Conservation (phyloP, 129 eudicot species). For the Ambrosia trifida region DNA sequence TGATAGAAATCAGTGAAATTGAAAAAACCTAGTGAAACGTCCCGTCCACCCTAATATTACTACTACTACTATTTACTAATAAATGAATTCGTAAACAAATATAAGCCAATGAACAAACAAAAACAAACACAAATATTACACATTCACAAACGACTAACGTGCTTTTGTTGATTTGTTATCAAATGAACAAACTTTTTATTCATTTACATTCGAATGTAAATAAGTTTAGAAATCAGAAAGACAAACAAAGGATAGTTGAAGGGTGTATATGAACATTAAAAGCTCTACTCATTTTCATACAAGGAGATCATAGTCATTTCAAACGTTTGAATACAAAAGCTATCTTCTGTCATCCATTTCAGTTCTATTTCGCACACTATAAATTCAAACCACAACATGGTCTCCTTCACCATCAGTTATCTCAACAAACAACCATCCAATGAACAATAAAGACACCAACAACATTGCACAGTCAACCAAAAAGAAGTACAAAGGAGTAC, state of each 20-base stretch:
- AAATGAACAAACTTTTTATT: too few relatives aligned
- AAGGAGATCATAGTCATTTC: slow-evolving; percentile 26
- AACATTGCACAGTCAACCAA: slow-evolving; percentile 28
- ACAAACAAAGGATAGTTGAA: slow-evolving; percentile 23
- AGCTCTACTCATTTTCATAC: neutral
- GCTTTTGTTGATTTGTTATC: too few relatives aligned
- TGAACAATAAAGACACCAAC: slow-evolving; percentile 26
- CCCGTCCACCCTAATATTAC: too few relatives aligned
- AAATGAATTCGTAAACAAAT: too few relatives aligned
- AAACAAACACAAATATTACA: too few relatives aligned
- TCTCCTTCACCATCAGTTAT: slow-evolving; percentile 34
- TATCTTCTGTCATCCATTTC: slow-evolving; percentile 41
- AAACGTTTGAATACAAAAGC: slow-evolving; percentile 22
- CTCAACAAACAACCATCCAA: slow-evolving; percentile 10
- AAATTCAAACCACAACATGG: slow-evolving; percentile 18
- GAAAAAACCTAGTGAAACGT: too few relatives aligned
- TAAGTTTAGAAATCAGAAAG: slow-evolving; percentile 20
- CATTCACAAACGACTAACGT: too few relatives aligned
- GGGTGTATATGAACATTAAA: neutral
- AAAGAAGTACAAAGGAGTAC: slow-evolving; percentile 83
- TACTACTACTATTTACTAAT: too few relatives aligned
- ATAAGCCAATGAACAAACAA: too few relatives aligned
- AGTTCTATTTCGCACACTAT: slow-evolving; percentile 27
- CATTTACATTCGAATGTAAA: too few relatives aligned
- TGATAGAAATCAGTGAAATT: too few relatives aligned